These are phyloP conservation scores for Umbilicus rupestris DNA, from an alignment of 164 flowering plant species.

Conservation along the genomic window DNA sequence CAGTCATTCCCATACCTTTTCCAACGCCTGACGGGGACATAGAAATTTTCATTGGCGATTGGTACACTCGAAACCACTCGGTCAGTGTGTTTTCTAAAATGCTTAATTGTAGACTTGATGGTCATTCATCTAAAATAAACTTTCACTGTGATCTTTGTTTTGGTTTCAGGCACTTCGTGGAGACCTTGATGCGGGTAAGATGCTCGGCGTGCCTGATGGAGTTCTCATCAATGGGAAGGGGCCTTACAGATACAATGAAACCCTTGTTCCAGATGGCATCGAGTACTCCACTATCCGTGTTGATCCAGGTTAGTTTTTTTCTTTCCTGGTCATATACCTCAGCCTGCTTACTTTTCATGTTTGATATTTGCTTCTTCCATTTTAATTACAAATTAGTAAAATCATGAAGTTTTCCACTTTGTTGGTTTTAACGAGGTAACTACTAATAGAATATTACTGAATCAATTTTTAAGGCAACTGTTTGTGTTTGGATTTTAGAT, in stretches of 20 bases:
- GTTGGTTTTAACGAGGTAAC: too few species aligned
- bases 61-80: conserved; percentile 75
- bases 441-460: too few species aligned
- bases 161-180: conserved; percentile 2
- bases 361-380: not conserved
- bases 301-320: conserved; percentile 55
- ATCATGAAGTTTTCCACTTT: too few species aligned
- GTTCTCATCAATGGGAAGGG: conserved; percentile 77
- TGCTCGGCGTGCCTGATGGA: conserved; percentile 79
- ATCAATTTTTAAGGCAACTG: too few species aligned
- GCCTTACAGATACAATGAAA: conserved; percentile 53
- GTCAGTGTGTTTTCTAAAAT: conserved; percentile 22
- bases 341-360: not conserved
- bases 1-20: conserved; percentile 81
- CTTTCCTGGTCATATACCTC: not conserved
- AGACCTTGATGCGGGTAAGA: conserved; percentile 10
- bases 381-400: not conserved
- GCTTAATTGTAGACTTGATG: not conserved
- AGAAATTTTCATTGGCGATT: conserved; percentile 67
- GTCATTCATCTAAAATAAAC: conserved; percentile 2
- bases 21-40: conserved; percentile 85
- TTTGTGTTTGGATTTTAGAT: too few species aligned
- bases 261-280: conserved; percentile 49
- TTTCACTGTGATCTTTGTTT: not conserved
- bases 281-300: conserved; percentile 48